A percentile compares a stretch with the other conserved stretches of the same genome.
These are phyloP conservation scores for Phytophthora idaei DNA, from an alignment of 352 stramenopile genomes.

Conservation along the genomic window DNA sequence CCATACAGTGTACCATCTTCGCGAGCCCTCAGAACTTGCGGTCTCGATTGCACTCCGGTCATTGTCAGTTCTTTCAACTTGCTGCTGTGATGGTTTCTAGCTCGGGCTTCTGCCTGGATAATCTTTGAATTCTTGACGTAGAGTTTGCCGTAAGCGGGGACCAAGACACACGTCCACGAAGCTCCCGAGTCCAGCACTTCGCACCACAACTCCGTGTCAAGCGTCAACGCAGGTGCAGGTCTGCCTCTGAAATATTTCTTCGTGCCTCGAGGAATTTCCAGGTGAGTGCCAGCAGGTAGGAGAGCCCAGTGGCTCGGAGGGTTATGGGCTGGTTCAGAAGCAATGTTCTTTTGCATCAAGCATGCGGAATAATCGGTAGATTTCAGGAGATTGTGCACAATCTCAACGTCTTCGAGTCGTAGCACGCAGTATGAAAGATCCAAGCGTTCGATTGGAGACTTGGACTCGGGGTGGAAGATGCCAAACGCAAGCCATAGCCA, in stretches of 20 bases:
- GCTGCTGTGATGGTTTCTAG: not conserved
- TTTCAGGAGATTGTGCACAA: constrained; percentile 20
- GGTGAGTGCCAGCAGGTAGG: constrained; percentile 13
- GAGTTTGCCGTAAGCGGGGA: constrained; percentile 44
- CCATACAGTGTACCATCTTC: constrained; percentile 7
- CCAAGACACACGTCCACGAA: constrained; percentile 36
- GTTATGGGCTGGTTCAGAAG: not conserved
- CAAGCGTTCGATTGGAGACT: constrained; percentile 23
- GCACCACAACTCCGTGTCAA: constrained; percentile 26
- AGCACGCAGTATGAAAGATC: constrained; percentile 53
- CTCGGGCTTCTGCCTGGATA: constrained; percentile 8
- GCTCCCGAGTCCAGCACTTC: constrained; percentile 17
- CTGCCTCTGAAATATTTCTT: not conserved
- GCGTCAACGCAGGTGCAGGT: constrained; percentile 7
- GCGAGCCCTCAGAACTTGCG: constrained; percentile 5
- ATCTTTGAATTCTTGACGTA: constrained; percentile 32
- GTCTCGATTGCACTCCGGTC: constrained; percentile 30
- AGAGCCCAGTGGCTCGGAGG: constrained; percentile 14
- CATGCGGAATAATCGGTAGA: constrained; percentile 5
- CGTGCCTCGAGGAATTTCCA: constrained; percentile 19
- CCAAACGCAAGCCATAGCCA: constrained; percentile 53
- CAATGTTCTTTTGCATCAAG: constrained; percentile 12
- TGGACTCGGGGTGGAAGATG: constrained; percentile 31
- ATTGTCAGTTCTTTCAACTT: constrained; percentile 42
- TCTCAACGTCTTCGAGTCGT: constrained; percentile 31